These are phyloP conservation scores for Saccharomyces uvarum DNA, from an alignment of 1,139 yeast genomes.

Conservation along the genomic window DNA sequence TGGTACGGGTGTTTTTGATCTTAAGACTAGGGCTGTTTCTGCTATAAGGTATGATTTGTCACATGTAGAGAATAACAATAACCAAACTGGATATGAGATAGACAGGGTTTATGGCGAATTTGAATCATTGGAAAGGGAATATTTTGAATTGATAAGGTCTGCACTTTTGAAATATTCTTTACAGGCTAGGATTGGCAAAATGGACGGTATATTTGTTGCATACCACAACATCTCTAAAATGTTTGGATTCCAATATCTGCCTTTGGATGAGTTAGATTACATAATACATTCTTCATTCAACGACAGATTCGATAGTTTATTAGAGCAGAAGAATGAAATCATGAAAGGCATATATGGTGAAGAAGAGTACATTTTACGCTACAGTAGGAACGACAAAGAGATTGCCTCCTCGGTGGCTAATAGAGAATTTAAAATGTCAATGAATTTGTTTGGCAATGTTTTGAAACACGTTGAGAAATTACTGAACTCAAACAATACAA, in stretches of 20 bases:
- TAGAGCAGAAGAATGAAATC: constrained; percentile 30
- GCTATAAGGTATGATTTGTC: constrained; percentile 73
- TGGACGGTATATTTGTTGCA: constrained; percentile 94
- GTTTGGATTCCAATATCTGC: constrained; percentile 87
- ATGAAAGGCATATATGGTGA: constrained; percentile 27
- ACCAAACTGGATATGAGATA: constrained; percentile 60
- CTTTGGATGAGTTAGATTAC: constrained; percentile 63
- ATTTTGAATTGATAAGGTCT: constrained; percentile 64
- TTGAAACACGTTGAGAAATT: constrained; percentile 36
- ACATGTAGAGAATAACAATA: constrained; percentile 48
- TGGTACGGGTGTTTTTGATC: constrained; percentile 86
- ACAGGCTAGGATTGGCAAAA: constrained; percentile 90
- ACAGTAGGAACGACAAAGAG: constrained; percentile 18
- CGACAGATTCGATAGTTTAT: constrained; percentile 12
- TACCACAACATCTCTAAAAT: constrained; percentile 76
- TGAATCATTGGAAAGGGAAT: constrained; percentile 78
- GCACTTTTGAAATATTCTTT: constrained; percentile 76
- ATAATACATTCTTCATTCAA: constrained; percentile 40
- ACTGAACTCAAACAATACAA: constrained; percentile 18
- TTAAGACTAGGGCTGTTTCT: constrained; percentile 85
- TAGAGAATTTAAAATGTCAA: constrained; percentile 58
- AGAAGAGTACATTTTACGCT: constrained; percentile 17
- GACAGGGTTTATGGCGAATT: constrained; percentile 51
- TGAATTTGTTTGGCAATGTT: constrained; percentile 49
- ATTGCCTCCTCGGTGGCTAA: constrained; percentile 56